phyloP scores from a whole-genome alignment of 495 filamentous ascomycete species.

The Penicillium longicatenatum region DNA sequence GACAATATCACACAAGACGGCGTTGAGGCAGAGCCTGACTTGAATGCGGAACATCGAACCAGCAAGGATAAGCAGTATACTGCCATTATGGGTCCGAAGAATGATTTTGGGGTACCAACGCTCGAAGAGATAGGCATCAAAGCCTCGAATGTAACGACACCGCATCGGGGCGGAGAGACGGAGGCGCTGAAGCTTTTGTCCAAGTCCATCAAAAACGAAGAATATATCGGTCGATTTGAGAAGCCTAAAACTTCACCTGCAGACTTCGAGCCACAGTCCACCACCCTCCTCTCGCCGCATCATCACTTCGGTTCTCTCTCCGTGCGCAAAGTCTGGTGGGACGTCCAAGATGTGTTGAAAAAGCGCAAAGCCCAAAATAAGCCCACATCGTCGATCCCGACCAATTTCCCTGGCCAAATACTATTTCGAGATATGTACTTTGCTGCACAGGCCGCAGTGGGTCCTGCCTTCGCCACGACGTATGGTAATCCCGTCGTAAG shows the following conservation, averaged over 20 bases:
- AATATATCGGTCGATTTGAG: conserved; percentile 66
- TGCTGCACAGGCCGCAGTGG: conserved; percentile 65
- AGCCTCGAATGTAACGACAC: conserved; percentile 50
- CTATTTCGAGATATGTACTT: conserved; percentile 80
- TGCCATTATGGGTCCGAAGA: conserved; percentile 58
- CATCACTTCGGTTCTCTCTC: conserved; percentile 70
- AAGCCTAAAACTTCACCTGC: conserved; percentile 73
- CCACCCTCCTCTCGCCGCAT: conserved; percentile 68
- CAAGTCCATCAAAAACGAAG: conserved; percentile 54
- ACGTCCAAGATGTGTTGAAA: conserved; percentile 56
- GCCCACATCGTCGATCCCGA: conserved; percentile 53
- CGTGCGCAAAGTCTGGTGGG: conserved; percentile 67
- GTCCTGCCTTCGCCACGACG: conserved; percentile 57
- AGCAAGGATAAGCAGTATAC: conserved; percentile 55
- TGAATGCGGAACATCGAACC: conserved; percentile 53
- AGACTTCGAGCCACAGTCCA: conserved; percentile 66
- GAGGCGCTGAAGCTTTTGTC: conserved; percentile 54
- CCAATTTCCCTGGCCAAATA: conserved; percentile 66
- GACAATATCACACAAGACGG: conserved; percentile 50
- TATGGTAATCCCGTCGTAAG: conserved; percentile 59
- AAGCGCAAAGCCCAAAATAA: conserved; percentile 47
- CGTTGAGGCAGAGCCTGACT: conserved; percentile 47
- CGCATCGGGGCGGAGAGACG: conserved; percentile 64
- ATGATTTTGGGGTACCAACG: conserved; percentile 63
- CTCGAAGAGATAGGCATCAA: conserved; percentile 63